phyloP scores from a whole-genome alignment of 2,329 filamentous ascomycete genomes.

The Passalora sequoiae region DNA sequence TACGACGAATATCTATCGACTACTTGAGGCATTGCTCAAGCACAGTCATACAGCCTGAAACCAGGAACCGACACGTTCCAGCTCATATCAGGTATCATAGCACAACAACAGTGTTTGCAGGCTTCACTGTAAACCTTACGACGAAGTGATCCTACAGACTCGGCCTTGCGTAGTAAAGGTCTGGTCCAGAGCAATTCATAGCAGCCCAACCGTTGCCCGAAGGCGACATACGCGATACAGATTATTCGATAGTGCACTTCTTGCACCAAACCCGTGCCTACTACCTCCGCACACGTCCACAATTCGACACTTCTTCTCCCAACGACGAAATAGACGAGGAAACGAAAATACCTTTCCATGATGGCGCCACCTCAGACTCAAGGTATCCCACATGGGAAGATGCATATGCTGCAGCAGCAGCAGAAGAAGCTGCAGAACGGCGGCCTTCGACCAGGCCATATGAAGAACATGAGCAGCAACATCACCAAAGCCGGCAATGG shows the following conservation, averaged over 20 bases:
- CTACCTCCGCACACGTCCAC: no score
- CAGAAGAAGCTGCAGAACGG: slow-evolving; percentile 15
- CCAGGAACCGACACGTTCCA: no score
- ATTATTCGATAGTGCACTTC: no score
- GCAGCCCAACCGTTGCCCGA: slow-evolving; percentile 23
- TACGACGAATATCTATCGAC: slow-evolving; percentile 23
- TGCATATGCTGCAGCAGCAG: slow-evolving; percentile 16
- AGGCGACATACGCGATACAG: slow-evolving; percentile 25
- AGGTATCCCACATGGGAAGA: slow-evolving; percentile 10
- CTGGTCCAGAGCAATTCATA: slow-evolving; percentile 19
- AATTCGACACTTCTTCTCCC: background rate
- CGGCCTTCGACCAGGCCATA: slow-evolving; percentile 10
- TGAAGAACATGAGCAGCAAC: slow-evolving; percentile 16
- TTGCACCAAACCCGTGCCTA: no score
- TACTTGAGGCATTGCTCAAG: slow-evolving; percentile 24
- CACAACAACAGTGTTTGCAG: slow-evolving; percentile 14
- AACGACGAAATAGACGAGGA: no score
- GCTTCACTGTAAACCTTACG: slow-evolving; percentile 16
- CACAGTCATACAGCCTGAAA: slow-evolving; percentile 16
- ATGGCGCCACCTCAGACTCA: slow-evolving; percentile 14
- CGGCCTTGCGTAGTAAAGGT: slow-evolving; percentile 14
- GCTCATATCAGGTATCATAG: slow-evolving; percentile 20
- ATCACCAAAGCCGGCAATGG: slow-evolving; percentile 10
- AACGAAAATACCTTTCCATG: background rate
- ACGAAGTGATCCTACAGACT: slow-evolving; percentile 24